Conservation (phyloP, 805 yeast species). For the Sungouiella blattae region DNA sequence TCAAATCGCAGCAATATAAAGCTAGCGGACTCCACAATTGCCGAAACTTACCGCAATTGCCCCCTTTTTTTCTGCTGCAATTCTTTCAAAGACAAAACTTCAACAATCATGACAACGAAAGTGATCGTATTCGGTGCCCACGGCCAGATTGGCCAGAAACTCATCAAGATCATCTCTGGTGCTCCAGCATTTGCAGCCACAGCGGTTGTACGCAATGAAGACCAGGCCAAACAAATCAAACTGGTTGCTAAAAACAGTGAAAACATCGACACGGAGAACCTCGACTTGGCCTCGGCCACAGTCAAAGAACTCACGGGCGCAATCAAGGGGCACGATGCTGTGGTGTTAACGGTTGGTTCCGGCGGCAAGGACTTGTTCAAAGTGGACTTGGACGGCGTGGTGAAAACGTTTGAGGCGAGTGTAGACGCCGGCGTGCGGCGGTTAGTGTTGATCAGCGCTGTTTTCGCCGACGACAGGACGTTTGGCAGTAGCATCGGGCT, state of each 20-base stretch:
- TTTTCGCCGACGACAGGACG: slow-evolving; percentile 50
- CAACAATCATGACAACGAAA: slow-evolving; percentile 6
- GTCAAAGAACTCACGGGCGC: slow-evolving; percentile 31
- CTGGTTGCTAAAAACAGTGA: slow-evolving; percentile 29
- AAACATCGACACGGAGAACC: slow-evolving; percentile 29
- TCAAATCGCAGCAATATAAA: too few species aligned
- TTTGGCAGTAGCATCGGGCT: slow-evolving; percentile 39
- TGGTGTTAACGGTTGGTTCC: slow-evolving; percentile 61
- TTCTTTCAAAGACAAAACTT: too few species aligned
- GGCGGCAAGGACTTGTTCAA: slow-evolving; percentile 52
- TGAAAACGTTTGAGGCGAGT: slow-evolving; percentile 54
- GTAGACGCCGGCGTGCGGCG: slow-evolving; percentile 41
- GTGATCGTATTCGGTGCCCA: slow-evolving; percentile 52
- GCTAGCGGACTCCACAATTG: too few species aligned
- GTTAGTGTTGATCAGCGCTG: slow-evolving; percentile 53
- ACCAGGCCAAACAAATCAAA: slow-evolving; percentile 41
- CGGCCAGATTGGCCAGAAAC: slow-evolving; percentile 54
- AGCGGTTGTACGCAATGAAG: slow-evolving; percentile 43
- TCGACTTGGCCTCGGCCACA: slow-evolving; percentile 36
- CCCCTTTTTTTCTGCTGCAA: too few species aligned
- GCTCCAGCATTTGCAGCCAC: slow-evolving; percentile 28
- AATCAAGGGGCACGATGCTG: slow-evolving; percentile 49
- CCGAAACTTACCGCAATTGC: too few species aligned
- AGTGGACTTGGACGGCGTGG: slow-evolving; percentile 63
- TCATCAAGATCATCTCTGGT: slow-evolving; percentile 28